These are phyloP conservation scores for Fonsecaea pugnacius DNA, from an alignment of 2,329 filamentous ascomycete genomes.

Conservation along the genomic window DNA sequence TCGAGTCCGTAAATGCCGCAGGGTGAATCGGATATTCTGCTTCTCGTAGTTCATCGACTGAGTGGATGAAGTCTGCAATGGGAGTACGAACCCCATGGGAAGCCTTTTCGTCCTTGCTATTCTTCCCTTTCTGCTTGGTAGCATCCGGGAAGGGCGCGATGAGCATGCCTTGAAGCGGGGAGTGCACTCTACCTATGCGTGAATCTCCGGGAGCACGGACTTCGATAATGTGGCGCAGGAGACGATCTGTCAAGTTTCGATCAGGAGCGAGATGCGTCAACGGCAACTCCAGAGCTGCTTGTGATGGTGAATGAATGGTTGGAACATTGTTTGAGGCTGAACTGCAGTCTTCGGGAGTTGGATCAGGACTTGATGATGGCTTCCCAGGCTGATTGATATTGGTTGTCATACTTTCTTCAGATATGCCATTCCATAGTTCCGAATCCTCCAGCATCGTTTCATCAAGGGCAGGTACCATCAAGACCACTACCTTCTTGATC, in stretches of 20 bases:
- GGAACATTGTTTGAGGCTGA: not conserved
- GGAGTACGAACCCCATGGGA: conserved; percentile 77
- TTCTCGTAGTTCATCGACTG: conserved; percentile 73
- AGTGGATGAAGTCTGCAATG: conserved; percentile 78
- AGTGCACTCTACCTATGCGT: conserved; percentile 78
- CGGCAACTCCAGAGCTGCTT: not conserved
- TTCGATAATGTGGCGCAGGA: conserved; percentile 89
- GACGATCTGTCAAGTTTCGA: conserved; percentile 49
- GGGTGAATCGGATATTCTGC: conserved; percentile 87
- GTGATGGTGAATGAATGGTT: not conserved
- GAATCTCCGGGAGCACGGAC: conserved; percentile 86
- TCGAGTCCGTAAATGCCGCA: conserved; percentile 65
- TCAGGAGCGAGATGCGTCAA: not conserved
- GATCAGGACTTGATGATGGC: not conserved
- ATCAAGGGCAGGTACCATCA: conserved; percentile 93
- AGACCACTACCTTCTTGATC: conserved; percentile 75
- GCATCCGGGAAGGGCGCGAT: conserved; percentile 71
- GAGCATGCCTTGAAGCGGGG: conserved; percentile 82
- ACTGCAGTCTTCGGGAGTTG: not conserved
- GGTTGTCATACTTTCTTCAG: not conserved
- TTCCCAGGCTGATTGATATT: not conserved
- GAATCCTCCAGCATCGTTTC: conserved; percentile 69
- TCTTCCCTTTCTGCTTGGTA: conserved; percentile 65
- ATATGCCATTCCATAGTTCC: conserved; percentile 12
- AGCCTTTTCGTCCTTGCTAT: conserved; percentile 61